phyloP scores from a whole-genome alignment of 371 early-diverging fungal genomes.

The Mucor indicus region DNA sequence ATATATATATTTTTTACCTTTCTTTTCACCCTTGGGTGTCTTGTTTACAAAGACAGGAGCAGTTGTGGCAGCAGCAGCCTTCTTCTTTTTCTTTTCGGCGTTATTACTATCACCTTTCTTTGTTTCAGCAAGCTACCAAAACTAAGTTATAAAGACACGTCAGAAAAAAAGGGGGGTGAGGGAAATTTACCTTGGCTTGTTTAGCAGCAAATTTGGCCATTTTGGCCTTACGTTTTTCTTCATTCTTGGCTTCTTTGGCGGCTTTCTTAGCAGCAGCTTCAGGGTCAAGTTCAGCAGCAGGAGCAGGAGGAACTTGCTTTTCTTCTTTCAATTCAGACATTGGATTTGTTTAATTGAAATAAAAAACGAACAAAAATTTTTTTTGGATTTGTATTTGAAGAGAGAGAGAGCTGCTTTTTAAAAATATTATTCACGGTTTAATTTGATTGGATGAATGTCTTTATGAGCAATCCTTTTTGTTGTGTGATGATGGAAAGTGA shows the following conservation, averaged over 20 bases:
- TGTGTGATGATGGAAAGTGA: no score
- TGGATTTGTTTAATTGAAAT: background rate
- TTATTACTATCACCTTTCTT: conserved; percentile 42
- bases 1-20: conserved; percentile 42
- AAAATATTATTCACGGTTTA: no score
- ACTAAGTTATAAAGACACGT: no score
- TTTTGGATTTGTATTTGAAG: conserved; percentile 1
- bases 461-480: no score
- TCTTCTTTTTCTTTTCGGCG: conserved; percentile 63
- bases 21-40: conserved; percentile 91
- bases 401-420: conserved; percentile 4
- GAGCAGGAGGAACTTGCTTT: conserved; percentile 13
- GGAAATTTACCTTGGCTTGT: conserved; percentile 57
- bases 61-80: conserved; percentile 51
- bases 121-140: conserved; percentile 46
- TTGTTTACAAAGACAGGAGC: conserved; percentile 73
- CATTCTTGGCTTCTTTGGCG: conserved; percentile 83
- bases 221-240: conserved; percentile 90
- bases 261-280: conserved; percentile 52
- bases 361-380: conserved; percentile 14
- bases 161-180: conserved; percentile 1
- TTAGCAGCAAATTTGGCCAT: conserved; percentile 93
- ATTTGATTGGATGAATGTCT: no score
- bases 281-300: conserved; percentile 22
- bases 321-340: conserved; percentile 32